Conservation (phyloP, 164 flowering plant genomes). For the Pachysandra terminalis region DNA sequence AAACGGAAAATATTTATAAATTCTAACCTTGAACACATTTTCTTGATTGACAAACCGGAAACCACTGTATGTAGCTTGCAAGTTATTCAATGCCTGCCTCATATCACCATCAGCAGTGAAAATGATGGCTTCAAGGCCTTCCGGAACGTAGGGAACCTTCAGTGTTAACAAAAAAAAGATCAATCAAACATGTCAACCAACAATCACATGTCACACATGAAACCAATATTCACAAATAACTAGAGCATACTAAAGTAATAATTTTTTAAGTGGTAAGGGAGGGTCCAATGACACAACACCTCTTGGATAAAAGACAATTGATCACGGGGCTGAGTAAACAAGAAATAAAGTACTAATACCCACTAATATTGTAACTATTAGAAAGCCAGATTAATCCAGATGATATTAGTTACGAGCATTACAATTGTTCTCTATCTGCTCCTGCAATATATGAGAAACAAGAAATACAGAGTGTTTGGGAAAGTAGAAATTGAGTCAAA, state of each 20-base stretch:
- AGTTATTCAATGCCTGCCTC: constrained; percentile 96
- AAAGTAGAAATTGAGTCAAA: too few relatives aligned
- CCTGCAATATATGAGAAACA: too few relatives aligned
- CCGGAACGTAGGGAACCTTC: constrained; percentile 91
- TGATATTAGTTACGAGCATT: too few relatives aligned
- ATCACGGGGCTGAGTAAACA: background rate
- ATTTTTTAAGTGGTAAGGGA: background rate
- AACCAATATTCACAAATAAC: background rate
- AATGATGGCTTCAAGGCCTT: constrained; percentile 98
- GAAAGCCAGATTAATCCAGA: background rate
- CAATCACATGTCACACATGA: background rate
- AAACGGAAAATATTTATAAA: background rate
- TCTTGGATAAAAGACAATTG: background rate
- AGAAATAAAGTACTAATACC: background rate
- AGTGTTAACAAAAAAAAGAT: constrained; percentile 20
- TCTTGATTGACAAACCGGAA: constrained; percentile 96
- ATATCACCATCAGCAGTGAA: constrained; percentile 99
- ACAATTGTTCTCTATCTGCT: too few relatives aligned
- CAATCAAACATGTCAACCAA: background rate
- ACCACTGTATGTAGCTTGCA: constrained; percentile 95
- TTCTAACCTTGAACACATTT: constrained; percentile 90
- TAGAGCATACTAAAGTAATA: background rate
- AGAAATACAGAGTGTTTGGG: too few relatives aligned
- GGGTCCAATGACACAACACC: background rate
- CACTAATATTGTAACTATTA: background rate